These are phyloP conservation scores for Tripterygium wilfordii DNA, from an alignment of 177 flowering plant species.

Conservation along the genomic window DNA sequence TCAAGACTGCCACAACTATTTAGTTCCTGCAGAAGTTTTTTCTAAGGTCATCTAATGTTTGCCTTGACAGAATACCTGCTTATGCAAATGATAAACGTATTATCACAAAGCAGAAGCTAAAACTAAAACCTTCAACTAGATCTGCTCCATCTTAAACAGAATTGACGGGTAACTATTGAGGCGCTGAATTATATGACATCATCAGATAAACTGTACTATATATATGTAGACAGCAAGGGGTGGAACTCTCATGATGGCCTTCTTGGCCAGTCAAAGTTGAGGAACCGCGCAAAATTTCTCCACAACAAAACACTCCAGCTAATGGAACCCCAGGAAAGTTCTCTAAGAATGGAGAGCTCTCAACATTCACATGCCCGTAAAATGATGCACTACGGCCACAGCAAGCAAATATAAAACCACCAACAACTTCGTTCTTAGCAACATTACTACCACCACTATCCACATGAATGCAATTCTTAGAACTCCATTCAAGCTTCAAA, in stretches of 20 bases:
- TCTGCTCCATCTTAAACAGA: no score
- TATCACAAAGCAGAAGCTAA: not conserved
- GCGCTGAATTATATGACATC: slow-evolving; percentile 34
- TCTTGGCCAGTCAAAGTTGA: slow-evolving; percentile 8
- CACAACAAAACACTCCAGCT: slow-evolving; percentile 55
- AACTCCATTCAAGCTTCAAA: slow-evolving; percentile 23
- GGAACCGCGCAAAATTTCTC: slow-evolving; percentile 60
- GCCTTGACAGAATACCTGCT: no score
- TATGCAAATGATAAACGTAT: no score
- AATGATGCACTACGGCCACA: slow-evolving; percentile 63
- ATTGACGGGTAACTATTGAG: no score
- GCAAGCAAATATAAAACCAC: slow-evolving; percentile 67
- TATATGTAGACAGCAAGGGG: slow-evolving; percentile 29
- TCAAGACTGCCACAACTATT: no score
- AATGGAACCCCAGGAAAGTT: slow-evolving; percentile 55
- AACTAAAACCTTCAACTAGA: not conserved
- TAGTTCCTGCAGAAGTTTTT: no score
- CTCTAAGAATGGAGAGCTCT: slow-evolving; percentile 54
- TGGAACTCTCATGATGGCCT: slow-evolving; percentile 12
- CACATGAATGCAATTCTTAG: not conserved
- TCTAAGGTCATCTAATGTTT: no score
- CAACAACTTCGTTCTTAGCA: slow-evolving; percentile 34
- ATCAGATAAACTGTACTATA: slow-evolving; percentile 58
- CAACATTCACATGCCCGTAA: slow-evolving; percentile 39
- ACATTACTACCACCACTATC: slow-evolving; percentile 1